Conservation (phyloP, 169 alveolate species). For the Plasmodium sp. region DNA sequence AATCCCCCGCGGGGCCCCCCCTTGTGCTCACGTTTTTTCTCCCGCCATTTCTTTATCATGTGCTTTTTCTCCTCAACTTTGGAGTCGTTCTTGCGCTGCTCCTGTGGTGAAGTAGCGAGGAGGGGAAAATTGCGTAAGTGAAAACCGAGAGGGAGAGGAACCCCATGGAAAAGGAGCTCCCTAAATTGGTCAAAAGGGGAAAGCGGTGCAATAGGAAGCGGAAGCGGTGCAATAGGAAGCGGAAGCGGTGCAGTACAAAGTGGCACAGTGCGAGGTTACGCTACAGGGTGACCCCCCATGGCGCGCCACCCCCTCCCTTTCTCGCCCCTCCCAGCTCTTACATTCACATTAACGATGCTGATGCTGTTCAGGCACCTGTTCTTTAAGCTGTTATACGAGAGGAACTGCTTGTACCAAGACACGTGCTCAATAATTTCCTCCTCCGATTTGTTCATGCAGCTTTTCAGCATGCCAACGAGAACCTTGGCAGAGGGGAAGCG, state of each 20-base stretch:
- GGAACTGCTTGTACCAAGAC: conserved; percentile 25
- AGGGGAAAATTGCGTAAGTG: neutral
- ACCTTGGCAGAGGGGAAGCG: neutral
- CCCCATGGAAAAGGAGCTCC: neutral
- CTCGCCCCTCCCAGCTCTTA: neutral
- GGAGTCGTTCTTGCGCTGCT: conserved; percentile 32
- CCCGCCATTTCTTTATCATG: conserved; percentile 59
- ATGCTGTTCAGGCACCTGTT: conserved; percentile 31
- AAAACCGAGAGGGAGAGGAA: neutral
- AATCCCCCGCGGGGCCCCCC: neutral
- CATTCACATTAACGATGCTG: conserved; percentile 41
- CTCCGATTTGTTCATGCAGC: conserved; percentile 25
- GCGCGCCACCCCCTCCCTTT: neutral
- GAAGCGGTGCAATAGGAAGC: too few relatives aligned
- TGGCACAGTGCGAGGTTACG: neutral
- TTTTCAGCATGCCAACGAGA: conserved; percentile 7
- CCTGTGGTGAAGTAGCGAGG: neutral
- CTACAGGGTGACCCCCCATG: neutral
- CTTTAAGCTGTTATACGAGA: conserved; percentile 16
- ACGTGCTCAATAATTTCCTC: conserved; percentile 42
- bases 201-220: neutral
- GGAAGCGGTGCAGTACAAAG: too few relatives aligned
- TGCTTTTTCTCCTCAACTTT: conserved; percentile 44
- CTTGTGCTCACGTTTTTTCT: conserved; percentile 30
- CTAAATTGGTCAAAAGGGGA: neutral